These are phyloP conservation scores for Sonneratia alba DNA, from an alignment of 345 rosid genomes.

Conservation along the genomic window DNA sequence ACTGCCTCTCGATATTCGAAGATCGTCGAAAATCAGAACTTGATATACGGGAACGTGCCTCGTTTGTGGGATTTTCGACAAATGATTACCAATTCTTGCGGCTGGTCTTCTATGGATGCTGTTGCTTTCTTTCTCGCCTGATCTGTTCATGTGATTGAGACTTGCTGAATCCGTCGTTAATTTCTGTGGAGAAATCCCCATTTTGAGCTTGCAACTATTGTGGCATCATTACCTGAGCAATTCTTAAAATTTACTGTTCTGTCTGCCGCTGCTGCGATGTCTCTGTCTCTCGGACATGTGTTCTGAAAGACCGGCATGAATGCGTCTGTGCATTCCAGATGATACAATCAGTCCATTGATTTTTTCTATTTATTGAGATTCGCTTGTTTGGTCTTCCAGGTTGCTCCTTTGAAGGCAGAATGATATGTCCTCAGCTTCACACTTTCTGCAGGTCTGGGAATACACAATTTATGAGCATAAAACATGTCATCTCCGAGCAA, in stretches of 20 bases:
- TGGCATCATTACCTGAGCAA: background rate
- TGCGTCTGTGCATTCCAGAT: background rate
- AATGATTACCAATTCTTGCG: background rate
- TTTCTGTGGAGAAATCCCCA: too few species aligned
- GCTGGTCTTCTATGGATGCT: background rate
- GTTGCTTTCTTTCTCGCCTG: background rate
- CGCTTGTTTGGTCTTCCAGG: background rate
- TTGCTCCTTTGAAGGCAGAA: background rate
- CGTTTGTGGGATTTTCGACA: background rate
- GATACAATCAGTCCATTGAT: too few species aligned
- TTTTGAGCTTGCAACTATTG: background rate
- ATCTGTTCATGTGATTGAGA: background rate
- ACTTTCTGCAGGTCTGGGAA: conserved; percentile 9
- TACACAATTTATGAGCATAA: conserved; percentile 1
- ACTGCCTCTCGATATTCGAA: background rate
- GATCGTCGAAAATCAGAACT: background rate
- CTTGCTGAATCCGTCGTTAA: background rate
- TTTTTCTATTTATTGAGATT: background rate
- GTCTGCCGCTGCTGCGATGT: background rate
- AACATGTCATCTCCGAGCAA: conserved; percentile 51
- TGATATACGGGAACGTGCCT: background rate
- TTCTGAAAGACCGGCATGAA: background rate
- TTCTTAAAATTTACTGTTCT: background rate
- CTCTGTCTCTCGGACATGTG: background rate
- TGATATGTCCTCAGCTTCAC: background rate